phyloP scores from a whole-genome alignment of 148 eudicot species.

The Arctostaphylos glauca region DNA sequence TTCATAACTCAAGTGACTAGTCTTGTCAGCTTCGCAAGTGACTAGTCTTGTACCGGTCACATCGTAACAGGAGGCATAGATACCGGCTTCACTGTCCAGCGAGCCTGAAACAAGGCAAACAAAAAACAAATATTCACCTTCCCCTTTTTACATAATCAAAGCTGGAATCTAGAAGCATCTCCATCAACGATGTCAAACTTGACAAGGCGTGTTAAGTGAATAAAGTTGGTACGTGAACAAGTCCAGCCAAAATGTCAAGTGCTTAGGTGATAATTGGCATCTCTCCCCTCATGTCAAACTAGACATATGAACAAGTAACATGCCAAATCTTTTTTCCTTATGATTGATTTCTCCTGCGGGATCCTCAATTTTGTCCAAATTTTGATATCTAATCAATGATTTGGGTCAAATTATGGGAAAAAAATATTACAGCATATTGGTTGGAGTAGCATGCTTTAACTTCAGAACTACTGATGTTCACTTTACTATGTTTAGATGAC shows the following conservation, averaged over 20 bases:
- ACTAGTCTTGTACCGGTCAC: slow-evolving; percentile 78
- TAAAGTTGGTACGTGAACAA: background rate
- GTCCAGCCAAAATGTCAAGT: background rate
- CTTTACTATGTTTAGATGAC: background rate
- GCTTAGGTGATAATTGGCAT: background rate
- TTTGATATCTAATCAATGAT: background rate
- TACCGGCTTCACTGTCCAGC: slow-evolving; percentile 93
- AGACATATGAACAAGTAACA: background rate
- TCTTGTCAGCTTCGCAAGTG: slow-evolving; percentile 97
- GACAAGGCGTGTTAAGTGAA: background rate
- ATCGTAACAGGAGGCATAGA: slow-evolving; percentile 75
- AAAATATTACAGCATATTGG: background rate
- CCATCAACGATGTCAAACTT: background rate
- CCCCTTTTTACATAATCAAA: background rate
- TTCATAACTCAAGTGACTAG: too few relatives aligned
- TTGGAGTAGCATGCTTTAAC: background rate
- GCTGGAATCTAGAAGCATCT: background rate
- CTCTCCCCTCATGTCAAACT: background rate
- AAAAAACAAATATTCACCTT: background rate
- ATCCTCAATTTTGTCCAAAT: background rate
- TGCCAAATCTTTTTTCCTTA: background rate
- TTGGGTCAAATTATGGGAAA: background rate
- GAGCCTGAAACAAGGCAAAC: slow-evolving; percentile 51
- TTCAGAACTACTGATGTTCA: background rate
- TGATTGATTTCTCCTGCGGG: background rate